Base-by-base conservation (phyloP, 2,329 filamentous ascomycete genomes). In the Xylariaceae sp. region DNA sequence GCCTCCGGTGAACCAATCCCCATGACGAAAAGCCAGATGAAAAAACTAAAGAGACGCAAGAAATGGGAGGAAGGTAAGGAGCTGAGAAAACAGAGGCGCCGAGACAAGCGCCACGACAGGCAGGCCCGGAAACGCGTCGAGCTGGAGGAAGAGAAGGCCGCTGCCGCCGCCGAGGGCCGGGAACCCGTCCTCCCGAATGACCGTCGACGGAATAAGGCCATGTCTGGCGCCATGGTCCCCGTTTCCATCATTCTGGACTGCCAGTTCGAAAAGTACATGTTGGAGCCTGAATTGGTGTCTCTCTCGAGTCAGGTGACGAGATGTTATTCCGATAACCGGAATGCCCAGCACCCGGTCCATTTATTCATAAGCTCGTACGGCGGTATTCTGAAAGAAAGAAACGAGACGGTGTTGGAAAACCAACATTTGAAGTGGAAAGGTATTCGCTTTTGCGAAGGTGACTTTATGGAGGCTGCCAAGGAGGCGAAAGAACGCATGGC, bases 261-360 rank as follows among this genome's bases (percentile, higher is more conserved):
- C 72, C 85, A 88, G 62, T 99, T 95, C 69, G 91, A 99, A 70
- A 77, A 88, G 42, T 81, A 91, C 67, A 99, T 99, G 94, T 79
- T 79, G 49, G 88, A 92, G 39, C 87, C 88, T 63, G 94, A 99
- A 72, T 77, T 88, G 32, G 85, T 91, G 53, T 96, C 90, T 3
- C 79, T 99, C 9, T 83, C 83, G 1, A 83, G 85, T 54, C 94
- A 99, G 71, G 78, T 99, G 58, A 95, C 90, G 6, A 79, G 94
- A 54, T 87, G 82, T 55, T 99, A 99, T 72, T 90, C 91, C 26
- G 90, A 96, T 66, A 97, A 96, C 71, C 82, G 81, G 56, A 83
- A 80, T 54, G 79, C 86, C 0, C 73, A 69, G 6, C 91, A 82
- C 68, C 81, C 85, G 50, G 77, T 85, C 6, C 87, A 95, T 71